These are phyloP conservation scores for Blastobotrys petasosporus DNA, from an alignment of 1,139 yeast genomes.

Conservation along the genomic window DNA sequence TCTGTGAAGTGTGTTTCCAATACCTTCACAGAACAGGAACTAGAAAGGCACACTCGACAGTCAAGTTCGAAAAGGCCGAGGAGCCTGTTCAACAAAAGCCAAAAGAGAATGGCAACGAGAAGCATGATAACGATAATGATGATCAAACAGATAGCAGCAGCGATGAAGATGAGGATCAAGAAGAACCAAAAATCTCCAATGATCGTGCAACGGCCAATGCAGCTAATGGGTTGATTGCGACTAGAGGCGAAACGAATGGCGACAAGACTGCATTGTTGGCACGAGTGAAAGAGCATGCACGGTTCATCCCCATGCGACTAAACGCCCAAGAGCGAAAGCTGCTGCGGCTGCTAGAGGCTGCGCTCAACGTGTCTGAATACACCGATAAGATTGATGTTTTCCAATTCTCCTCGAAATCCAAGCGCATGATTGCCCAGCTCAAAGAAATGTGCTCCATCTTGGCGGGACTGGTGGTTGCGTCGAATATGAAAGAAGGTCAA, in stretches of 20 bases:
- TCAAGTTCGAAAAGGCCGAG: constrained; percentile 23
- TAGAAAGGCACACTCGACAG: constrained; percentile 31
- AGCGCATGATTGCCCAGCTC: constrained; percentile 60
- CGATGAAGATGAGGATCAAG: constrained; percentile 15
- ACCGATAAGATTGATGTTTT: constrained; percentile 68
- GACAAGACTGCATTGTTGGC: constrained; percentile 24
- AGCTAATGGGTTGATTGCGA: constrained; percentile 23
- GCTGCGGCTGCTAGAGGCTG: constrained; percentile 58
- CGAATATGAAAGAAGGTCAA: constrained; percentile 61
- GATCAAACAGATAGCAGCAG: constrained; percentile 12
- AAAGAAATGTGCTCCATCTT: constrained; percentile 68
- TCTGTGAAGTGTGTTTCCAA: constrained; percentile 61
- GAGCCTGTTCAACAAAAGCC: constrained; percentile 15
- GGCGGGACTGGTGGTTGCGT: constrained; percentile 68
- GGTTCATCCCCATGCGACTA: constrained; percentile 60
- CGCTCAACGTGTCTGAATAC: constrained; percentile 65
- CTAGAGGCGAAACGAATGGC: constrained; percentile 24
- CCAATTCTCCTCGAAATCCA: constrained; percentile 55
- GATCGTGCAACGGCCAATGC: constrained; percentile 15
- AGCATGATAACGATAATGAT: constrained; percentile 18
- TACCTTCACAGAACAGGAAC: constrained; percentile 63
- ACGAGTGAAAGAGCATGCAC: constrained; percentile 43
- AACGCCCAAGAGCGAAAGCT: constrained; percentile 61
- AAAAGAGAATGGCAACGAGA: constrained; percentile 17
- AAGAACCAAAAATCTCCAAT: constrained; percentile 13